Evolutionary conservation across 306 rosid genomes (phyloP), one percentile per base, ranked within the genome.

Genomic region (Vicia villosa): DNA sequence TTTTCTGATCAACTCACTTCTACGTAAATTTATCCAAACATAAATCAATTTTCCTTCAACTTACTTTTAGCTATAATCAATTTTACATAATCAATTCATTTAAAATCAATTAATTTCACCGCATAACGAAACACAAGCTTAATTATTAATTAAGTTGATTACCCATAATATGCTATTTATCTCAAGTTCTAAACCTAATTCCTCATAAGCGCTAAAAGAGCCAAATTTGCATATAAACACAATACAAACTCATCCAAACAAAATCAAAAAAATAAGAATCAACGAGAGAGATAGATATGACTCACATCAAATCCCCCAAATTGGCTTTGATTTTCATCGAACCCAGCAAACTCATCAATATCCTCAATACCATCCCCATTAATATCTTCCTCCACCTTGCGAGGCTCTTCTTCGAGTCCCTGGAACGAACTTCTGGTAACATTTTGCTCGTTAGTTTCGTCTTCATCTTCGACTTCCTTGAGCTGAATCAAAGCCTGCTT

Each of bases 401-500:
- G 66, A 0, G 68, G 9, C 10, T 34, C n/a, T 15, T 82, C 86
- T 11, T 72, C 78, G 3, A 70, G 61, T 21, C 70, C 60, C 26
- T 54, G 67, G 9, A 69, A 66, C 5, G 85, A 63, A 36, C 68
- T 50, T 36, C 66, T 74, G n/a, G 59, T 3, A 6, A 46, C 72
- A 50, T 78, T 47, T 12, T 61, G 79, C 1, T 67, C 81, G 56
- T 77, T 56, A n/a, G 59, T 79, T 0, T 58, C 80, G 16, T 61
- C 77, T 58, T 76, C 89, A 6, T 79, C 84, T 46, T 88, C 82
- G 15, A 85, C 58, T 75, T 90, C 98, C 70, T 66, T 81, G 77
- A 85, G 86, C 79, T 94, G 98, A 77, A 83, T 65, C 81, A 75
- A 75, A 63, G 98, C 96, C 63, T 85, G 81, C 65, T 88, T 90